Conservation (phyloP, 2,329 filamentous ascomycete genomes). For the Leptosphaerulina australis region DNA sequence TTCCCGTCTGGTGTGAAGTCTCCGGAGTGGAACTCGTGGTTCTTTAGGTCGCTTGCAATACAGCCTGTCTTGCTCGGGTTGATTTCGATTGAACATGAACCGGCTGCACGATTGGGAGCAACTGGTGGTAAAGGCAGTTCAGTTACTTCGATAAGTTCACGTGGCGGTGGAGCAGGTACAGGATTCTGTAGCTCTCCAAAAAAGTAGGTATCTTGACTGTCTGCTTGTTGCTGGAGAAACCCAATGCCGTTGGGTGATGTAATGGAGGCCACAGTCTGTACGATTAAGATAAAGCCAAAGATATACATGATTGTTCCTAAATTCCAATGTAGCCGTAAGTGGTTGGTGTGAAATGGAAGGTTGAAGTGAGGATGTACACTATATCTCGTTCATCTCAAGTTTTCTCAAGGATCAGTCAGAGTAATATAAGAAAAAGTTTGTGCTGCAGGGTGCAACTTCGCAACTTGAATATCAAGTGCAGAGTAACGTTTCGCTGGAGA, state of each 20-base stretch:
- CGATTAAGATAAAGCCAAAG: neutral
- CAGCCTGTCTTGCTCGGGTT: constrained; percentile 51
- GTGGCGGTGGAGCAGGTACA: neutral
- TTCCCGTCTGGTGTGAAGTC: constrained; percentile 53
- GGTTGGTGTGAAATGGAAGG: too few species aligned
- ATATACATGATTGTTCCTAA: constrained; percentile 1
- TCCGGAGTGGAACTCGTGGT: constrained; percentile 32
- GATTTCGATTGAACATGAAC: constrained; percentile 43
- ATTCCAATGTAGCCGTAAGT: too few species aligned
- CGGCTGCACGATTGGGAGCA: constrained; percentile 25
- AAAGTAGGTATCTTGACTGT: neutral
- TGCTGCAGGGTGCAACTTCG: too few species aligned
- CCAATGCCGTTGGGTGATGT: neutral
- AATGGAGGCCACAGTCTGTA: neutral
- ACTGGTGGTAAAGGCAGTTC: constrained; percentile 51
- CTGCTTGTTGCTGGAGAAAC: neutral
- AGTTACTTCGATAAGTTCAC: constrained; percentile 34
- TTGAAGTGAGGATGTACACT: too few species aligned
- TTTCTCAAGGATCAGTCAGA: too few species aligned
- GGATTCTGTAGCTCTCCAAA: neutral
- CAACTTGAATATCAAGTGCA: too few species aligned
- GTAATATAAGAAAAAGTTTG: too few species aligned
- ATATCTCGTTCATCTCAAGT: too few species aligned
- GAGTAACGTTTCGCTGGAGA: too few species aligned
- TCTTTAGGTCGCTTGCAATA: constrained; percentile 27